Conservation (phyloP, 192 early-diverging fungal species). For the Coemansia erecta region DNA sequence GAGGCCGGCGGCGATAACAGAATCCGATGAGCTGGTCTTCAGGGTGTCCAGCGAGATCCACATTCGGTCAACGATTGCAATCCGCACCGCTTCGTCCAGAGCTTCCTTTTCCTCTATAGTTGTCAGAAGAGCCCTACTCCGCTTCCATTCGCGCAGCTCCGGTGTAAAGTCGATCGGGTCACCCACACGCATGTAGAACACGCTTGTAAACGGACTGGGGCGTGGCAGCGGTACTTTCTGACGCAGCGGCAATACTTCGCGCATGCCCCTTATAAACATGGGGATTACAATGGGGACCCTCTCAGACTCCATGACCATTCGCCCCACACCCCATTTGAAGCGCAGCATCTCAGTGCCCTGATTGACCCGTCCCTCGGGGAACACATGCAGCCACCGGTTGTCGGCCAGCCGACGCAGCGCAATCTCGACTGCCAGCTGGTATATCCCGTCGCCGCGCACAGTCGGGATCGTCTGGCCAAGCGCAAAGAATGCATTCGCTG, state of each 20-base stretch:
- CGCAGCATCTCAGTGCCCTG: slow-evolving; percentile 45
- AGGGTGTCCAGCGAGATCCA: slow-evolving; percentile 20
- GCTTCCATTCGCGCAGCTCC: slow-evolving; percentile 56
- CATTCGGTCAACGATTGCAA: slow-evolving; percentile 29
- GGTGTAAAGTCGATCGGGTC: slow-evolving; percentile 69
- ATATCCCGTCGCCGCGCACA: slow-evolving; percentile 78
- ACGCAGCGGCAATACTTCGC: slow-evolving; percentile 58
- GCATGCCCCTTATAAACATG: slow-evolving; percentile 68
- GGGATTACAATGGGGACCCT: slow-evolving; percentile 69
- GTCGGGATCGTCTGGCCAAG: slow-evolving; percentile 81
- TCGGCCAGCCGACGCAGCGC: slow-evolving; percentile 66
- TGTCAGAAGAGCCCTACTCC: slow-evolving; percentile 14
- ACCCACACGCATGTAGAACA: slow-evolving; percentile 65
- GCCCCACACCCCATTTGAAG: slow-evolving; percentile 86
- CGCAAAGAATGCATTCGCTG: slow-evolving; percentile 61
- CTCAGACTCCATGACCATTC: slow-evolving; percentile 79
- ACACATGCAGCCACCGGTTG: slow-evolving; percentile 85
- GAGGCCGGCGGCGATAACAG: slow-evolving; percentile 2
- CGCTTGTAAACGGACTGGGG: slow-evolving; percentile 54
- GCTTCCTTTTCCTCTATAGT: slow-evolving; percentile 15
- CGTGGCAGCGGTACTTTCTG: slow-evolving; percentile 38
- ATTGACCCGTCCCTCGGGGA: slow-evolving; percentile 78
- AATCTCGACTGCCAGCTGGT: slow-evolving; percentile 81
- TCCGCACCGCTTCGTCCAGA: slow-evolving; percentile 36
- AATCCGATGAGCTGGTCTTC: slow-evolving; percentile 11